These are phyloP conservation scores for Tetracladium setigerum DNA, from an alignment of 495 filamentous ascomycete genomes.

Conservation along the genomic window DNA sequence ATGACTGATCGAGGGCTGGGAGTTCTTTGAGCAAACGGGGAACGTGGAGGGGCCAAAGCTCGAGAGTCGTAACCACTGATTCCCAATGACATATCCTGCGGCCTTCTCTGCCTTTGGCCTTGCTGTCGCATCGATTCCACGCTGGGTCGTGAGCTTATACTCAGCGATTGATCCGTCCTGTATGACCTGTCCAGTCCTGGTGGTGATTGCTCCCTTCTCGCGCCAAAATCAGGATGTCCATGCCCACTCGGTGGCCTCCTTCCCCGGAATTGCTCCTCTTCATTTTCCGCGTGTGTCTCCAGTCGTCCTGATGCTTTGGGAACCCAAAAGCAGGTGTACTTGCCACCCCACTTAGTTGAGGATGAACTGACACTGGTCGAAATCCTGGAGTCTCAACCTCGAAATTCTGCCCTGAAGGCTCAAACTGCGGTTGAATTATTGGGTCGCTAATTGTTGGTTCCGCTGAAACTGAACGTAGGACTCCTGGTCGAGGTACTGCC, in stretches of 20 bases:
- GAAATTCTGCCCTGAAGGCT: constrained; percentile 40
- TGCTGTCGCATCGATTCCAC: constrained; percentile 14
- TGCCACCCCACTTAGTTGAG: constrained; percentile 59
- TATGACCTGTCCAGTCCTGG: constrained; percentile 8
- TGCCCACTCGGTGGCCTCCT: constrained; percentile 5
- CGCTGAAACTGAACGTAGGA: constrained; percentile 54
- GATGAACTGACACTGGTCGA: constrained; percentile 66
- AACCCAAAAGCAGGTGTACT: constrained; percentile 24
- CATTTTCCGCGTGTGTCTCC: constrained; percentile 10
- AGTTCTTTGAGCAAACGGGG: constrained; percentile 45
- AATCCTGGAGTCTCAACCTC: constrained; percentile 53
- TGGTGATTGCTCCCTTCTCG: constrained; percentile 20
- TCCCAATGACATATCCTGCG: constrained; percentile 9
- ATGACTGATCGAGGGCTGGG: constrained; percentile 46
- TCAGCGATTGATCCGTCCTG: not conserved
- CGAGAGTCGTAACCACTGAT: constrained; percentile 15
- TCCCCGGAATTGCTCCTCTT: constrained; percentile 20
- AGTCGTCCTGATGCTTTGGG: constrained; percentile 1
- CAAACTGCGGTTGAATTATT: constrained; percentile 28
- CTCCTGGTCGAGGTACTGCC: constrained; percentile 61
- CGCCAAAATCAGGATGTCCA: constrained; percentile 9
- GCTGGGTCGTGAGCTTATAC: constrained; percentile 9
- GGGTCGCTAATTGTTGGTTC: constrained; percentile 31
- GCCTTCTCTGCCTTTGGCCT: not conserved
- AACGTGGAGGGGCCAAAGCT: constrained; percentile 45